phyloP scores from a whole-genome alignment of 164 flowering plant species.

The Euptelea pleiosperma region DNA sequence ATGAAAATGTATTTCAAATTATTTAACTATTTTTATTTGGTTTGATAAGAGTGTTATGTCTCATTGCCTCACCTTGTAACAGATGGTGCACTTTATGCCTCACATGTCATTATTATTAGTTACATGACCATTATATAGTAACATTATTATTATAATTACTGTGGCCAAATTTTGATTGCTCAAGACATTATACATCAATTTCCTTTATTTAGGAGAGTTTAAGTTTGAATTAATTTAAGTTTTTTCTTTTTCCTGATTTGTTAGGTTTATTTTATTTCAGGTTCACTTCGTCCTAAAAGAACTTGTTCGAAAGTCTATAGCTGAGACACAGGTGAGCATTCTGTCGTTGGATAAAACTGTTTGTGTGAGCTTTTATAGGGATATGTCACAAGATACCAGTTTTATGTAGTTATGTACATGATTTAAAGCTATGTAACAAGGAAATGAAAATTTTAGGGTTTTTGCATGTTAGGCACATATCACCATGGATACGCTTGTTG shows the following conservation, averaged over 20 bases:
- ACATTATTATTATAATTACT: too few relatives aligned
- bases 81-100: background rate
- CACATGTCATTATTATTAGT: too few relatives aligned
- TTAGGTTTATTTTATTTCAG: slow-evolving; percentile 30
- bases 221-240: background rate
- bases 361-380: background rate
- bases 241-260: background rate
- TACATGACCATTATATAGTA: too few relatives aligned
- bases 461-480: too few relatives aligned
- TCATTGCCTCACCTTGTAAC: background rate
- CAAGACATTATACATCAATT: too few relatives aligned
- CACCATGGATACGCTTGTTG: too few relatives aligned
- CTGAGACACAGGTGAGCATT: slow-evolving; percentile 71
- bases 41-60: background rate
- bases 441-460: too few relatives aligned
- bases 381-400: slow-evolving; percentile 1
- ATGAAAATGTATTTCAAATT: background rate
- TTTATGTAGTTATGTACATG: too few relatives aligned
- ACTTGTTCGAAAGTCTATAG: slow-evolving; percentile 91
- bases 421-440: too few relatives aligned
- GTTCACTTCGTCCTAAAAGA: slow-evolving; percentile 91
- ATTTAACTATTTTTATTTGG: background rate
- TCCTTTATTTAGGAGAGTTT: background rate
- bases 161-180: too few relatives aligned
- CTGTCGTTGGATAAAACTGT: slow-evolving; percentile 1